These are phyloP conservation scores for Russula lepida DNA, from an alignment of 768 basidiomycete genomes.

Conservation along the genomic window DNA sequence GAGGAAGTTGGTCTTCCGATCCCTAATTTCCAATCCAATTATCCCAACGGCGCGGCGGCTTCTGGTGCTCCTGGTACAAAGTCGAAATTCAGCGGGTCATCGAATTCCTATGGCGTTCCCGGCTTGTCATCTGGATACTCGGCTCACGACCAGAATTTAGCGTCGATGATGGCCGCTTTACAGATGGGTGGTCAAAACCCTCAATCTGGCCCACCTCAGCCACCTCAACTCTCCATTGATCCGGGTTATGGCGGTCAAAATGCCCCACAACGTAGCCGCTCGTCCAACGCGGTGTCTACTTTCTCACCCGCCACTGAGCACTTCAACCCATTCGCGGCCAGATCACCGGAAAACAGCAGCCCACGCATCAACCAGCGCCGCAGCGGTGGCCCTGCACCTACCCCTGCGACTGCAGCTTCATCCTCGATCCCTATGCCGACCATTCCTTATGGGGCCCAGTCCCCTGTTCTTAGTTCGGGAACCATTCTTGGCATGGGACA, in stretches of 20 bases:
- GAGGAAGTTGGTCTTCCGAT: slow-evolving; percentile 92
- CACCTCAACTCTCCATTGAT: slow-evolving; percentile 67
- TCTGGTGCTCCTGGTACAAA: slow-evolving; percentile 47
- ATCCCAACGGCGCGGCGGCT: slow-evolving; percentile 50
- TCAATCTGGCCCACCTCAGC: slow-evolving; percentile 65
- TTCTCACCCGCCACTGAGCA: slow-evolving; percentile 47
- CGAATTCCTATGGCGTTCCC: slow-evolving; percentile 56
- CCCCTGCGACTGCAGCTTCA: slow-evolving; percentile 18
- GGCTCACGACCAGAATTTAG: slow-evolving; percentile 74
- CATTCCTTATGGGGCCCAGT: slow-evolving; percentile 50
- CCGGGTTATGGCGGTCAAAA: slow-evolving; percentile 42
- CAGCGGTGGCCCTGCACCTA: slow-evolving; percentile 34
- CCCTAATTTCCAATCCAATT: slow-evolving; percentile 78
- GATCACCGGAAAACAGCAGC: slow-evolving; percentile 43
- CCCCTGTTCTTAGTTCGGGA: slow-evolving; percentile 51
- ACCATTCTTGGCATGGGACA: slow-evolving; percentile 58
- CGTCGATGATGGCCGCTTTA: slow-evolving; percentile 88
- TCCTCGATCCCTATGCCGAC: slow-evolving; percentile 25
- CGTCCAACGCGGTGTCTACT: slow-evolving; percentile 35
- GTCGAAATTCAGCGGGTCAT: slow-evolving; percentile 40
- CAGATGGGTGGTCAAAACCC: slow-evolving; percentile 88
- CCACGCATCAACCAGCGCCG: slow-evolving; percentile 41
- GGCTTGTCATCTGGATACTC: slow-evolving; percentile 75
- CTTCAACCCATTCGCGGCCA: slow-evolving; percentile 49
- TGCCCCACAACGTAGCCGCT: slow-evolving; percentile 19